Base-by-base conservation (phyloP, 441 rosid genomes). In the Adansonia grandidieri region DNA sequence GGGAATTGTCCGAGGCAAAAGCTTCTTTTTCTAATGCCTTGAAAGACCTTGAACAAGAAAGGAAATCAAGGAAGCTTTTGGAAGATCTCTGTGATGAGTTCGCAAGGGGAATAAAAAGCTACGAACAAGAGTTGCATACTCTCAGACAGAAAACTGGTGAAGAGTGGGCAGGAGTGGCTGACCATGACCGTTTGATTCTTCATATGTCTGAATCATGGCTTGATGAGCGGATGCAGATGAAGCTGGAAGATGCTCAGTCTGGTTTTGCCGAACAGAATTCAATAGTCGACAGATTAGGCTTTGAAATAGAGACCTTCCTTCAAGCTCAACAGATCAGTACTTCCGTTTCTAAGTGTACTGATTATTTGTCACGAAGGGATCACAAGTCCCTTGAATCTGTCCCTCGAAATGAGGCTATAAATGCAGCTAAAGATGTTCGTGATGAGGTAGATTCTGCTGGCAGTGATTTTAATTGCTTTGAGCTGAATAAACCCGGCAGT, bases 121-220 rank as follows among this genome's bases (percentile, higher is more conserved):
- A 92, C 6, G 96, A 94, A 64, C 88, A 86, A 47, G 92, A 93
- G 84, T 71, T 93, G 81, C 98, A 89, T 82, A 77, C 84, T 65
- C 78, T 92, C 71, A 94, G 89, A 77, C 92, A 92, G 86, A 91
- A 89, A 76, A 70, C 87, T 57, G 94, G 91, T 80, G 88, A 88
- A 87, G 92, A 86, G 56, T 90, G 95, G 93, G 82, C 73, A 66
- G 89, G 91, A 45, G 84, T 82, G 76, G 87, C 80, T 45, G 92
- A 91, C 72, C 77, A 54, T 32, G 89, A 90, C 70, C 88, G 86
- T 77, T 81, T 96, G 89, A 85, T 94, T 80, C 96, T 96, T 82
- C 93, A 91, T 82, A 81, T 94, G 69, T 91, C 99, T 2, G 99
- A 96, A 77, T 89, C 97, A 65, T 94, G 99, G 98, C 91, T 96